Evolutionary conservation across 768 basidiomycete species (phyloP).

Genomic region (Leccinum boreale): DNA sequence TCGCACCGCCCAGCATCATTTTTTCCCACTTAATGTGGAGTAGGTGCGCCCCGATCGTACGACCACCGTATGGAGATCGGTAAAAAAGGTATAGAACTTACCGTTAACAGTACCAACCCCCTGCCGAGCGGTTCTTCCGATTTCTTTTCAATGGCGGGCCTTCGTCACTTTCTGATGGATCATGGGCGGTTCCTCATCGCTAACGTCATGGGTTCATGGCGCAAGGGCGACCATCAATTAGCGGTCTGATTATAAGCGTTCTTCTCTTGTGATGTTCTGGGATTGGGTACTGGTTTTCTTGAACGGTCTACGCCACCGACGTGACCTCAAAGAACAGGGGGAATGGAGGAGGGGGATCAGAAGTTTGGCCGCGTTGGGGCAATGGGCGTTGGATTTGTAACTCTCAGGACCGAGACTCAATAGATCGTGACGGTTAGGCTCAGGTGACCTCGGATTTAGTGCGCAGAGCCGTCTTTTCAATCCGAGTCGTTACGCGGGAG

Average conservation of each 20-base stretch:
- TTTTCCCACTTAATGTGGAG: constrained; percentile 86
- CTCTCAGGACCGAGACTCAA: background rate
- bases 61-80: background rate
- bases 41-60: constrained; percentile 37
- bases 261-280: background rate
- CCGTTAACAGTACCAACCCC: background rate
- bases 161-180: constrained; percentile 18
- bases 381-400: background rate
- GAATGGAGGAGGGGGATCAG: background rate
- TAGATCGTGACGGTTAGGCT: background rate
- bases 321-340: background rate
- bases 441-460: background rate
- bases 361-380: background rate
- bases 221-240: background rate
- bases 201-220: constrained; percentile 2
- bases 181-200: background rate
- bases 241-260: background rate
- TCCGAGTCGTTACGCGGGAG: background rate
- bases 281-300: background rate
- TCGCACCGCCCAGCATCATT: background rate
- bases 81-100: background rate
- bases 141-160: constrained; percentile 5
- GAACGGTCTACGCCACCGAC: background rate
- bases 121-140: constrained; percentile 6
- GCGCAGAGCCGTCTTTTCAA: background rate